A percentile compares a stretch with the other conserved stretches of the same genome.
These are phyloP conservation scores for Cladosporium sp. DNA, from an alignment of 2,329 filamentous ascomycete species.

Conservation along the genomic window DNA sequence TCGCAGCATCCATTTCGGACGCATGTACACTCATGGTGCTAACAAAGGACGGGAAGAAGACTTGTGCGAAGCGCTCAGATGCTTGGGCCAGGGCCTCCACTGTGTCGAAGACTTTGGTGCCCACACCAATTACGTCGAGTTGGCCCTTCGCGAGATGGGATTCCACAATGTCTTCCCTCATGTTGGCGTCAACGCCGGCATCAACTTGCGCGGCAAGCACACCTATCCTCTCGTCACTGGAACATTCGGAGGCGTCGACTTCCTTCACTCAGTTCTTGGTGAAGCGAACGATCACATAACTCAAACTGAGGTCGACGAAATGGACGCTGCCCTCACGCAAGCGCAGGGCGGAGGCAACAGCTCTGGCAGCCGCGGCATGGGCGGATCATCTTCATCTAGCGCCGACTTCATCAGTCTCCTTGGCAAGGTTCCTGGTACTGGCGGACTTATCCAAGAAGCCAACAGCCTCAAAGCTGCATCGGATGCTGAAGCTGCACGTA, in stretches of 20 bases:
- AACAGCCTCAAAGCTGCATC: conserved; percentile 40
- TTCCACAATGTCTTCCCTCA: conserved; percentile 48
- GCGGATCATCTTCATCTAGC: conserved; percentile 27
- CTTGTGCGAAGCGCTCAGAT: conserved; percentile 43
- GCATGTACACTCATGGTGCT: conserved; percentile 40
- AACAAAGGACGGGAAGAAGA: conserved; percentile 40
- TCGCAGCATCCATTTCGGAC: conserved; percentile 43
- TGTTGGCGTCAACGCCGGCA: conserved; percentile 41
- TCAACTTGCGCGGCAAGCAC: conserved; percentile 41
- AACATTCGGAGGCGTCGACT: conserved; percentile 46
- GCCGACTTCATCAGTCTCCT: conserved; percentile 62
- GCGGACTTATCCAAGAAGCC: conserved; percentile 42
- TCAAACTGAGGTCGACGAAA: conserved; percentile 42
- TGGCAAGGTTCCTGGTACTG: conserved; percentile 61
- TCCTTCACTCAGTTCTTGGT: conserved; percentile 45
- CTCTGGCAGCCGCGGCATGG: conserved; percentile 25
- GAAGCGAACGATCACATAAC: conserved; percentile 46
- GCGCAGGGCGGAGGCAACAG: conserved; percentile 25
- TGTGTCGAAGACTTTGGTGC: conserved; percentile 51
- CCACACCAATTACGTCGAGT: conserved; percentile 50
- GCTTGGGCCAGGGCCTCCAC: conserved; percentile 48
- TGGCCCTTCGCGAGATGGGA: conserved; percentile 47
- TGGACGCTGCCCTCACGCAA: conserved; percentile 39
- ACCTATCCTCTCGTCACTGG: conserved; percentile 49
- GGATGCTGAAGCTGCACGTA: conserved; percentile 36